Evolutionary conservation across 2,329 filamentous ascomycete genomes (phyloP).

Genomic region (Cladosporium sp.): DNA sequence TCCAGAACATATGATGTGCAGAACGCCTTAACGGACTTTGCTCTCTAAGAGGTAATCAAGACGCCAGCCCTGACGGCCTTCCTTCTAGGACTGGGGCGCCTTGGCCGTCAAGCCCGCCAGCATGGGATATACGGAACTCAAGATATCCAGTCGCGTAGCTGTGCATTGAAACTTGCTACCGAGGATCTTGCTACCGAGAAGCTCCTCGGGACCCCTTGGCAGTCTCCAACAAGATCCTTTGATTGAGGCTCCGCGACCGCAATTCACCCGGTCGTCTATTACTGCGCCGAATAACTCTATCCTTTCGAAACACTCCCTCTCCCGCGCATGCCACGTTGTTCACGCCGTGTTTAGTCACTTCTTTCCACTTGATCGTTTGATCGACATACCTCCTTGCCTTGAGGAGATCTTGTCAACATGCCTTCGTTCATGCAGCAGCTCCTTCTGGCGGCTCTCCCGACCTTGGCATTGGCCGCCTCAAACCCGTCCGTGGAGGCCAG

Average conservation of each 20-base stretch:
- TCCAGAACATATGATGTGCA: no score
- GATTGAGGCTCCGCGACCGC: neutral
- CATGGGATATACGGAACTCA: no score
- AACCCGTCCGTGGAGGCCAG: slow-evolving; percentile 3
- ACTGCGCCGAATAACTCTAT: slow-evolving; percentile 11
- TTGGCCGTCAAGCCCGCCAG: no score
- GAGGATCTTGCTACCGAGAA: no score
- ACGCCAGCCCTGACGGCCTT: no score
- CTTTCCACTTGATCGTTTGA: slow-evolving; percentile 5
- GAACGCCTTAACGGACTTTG: no score
- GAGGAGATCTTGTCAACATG: slow-evolving; percentile 1
- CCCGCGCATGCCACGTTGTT: neutral
- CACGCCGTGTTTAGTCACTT: slow-evolving; percentile 3
- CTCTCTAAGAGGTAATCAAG: no score
- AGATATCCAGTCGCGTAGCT: no score
- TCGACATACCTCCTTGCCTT: slow-evolving; percentile 1
- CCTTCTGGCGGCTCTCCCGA: slow-evolving; percentile 3
- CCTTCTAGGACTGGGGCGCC: no score
- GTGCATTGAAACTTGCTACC: no score
- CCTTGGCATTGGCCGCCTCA: slow-evolving; percentile 6
- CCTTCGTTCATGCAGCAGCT: neutral
- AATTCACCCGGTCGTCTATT: neutral
- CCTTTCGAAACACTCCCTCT: no score
- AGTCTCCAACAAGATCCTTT: neutral
- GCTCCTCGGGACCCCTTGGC: no score